Evolutionary conservation across 805 yeast species (phyloP).

Genomic region (Wickerhamiella kazuoi): DNA sequence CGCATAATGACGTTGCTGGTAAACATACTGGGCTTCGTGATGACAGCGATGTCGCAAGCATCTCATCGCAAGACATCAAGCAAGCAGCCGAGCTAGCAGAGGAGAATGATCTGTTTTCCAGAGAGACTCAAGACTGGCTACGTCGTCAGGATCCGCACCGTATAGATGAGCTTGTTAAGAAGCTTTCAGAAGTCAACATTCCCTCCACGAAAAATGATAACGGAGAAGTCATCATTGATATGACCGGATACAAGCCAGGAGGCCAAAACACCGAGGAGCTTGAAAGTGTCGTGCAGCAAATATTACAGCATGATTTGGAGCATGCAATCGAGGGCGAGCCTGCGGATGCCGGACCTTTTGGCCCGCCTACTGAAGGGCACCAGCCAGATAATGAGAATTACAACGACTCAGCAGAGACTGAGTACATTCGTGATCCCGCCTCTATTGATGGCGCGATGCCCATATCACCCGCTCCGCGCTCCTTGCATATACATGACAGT

Average conservation of each 20-base stretch:
- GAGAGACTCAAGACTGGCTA: conserved; percentile 1
- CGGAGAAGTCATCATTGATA: conserved; percentile 80
- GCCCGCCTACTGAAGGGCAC: neutral
- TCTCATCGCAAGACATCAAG: neutral
- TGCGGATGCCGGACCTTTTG: neutral
- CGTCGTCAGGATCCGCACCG: conserved; percentile 10
- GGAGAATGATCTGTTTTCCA: neutral
- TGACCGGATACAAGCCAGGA: conserved; percentile 89
- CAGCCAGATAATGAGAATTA: neutral
- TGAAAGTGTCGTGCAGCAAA: conserved; percentile 54
- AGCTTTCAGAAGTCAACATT: conserved; percentile 39
- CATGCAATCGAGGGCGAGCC: conserved; percentile 13
- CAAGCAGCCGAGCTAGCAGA: neutral
- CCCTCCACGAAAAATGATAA: conserved; percentile 76
- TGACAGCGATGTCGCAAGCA: neutral
- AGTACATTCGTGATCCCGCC: too few relatives aligned
- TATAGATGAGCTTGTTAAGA: conserved; percentile 12
- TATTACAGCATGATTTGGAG: conserved; percentile 56
- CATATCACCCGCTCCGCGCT: neutral
- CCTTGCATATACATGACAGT: neutral
- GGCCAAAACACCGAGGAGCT: conserved; percentile 39
- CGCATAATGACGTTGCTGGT: neutral
- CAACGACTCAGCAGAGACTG: neutral
- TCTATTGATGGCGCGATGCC: neutral
- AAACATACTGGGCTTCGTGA: neutral